Base-by-base conservation (phyloP, 768 basidiomycete genomes). In the Tylopilus subfusipes region DNA sequence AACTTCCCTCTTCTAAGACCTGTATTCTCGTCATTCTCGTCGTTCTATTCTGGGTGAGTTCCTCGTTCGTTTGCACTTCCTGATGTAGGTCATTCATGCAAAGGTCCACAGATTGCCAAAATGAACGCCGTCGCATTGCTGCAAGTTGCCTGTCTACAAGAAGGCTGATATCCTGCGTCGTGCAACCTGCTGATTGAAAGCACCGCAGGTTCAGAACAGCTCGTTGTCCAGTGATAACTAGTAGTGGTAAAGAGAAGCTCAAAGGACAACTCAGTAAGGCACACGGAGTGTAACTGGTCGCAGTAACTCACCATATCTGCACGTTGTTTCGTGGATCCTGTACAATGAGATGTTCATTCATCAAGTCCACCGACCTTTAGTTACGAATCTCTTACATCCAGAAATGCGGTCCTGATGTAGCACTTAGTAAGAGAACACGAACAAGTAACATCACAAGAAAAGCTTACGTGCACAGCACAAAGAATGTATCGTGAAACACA, bases 161-260 rank as follows among this genome's bases (percentile, higher is more conserved):
- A 24, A 6, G 42, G n/a, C 27, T 33, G 30, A 55, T 40, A 4
- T 55, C 42, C 21, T 18, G 12, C 7, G 54, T 55, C 10, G 43
- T 12, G 27, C 38, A 55, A 8, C 16, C 10, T 13, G 4, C 11
- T 5, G 48, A 18, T 19, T 19, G 48, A n/a, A 38, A 46, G 5
- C 42, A n/a, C 18, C 56, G 53, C 4, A 64, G 38, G 38, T 42
- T 47, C 2, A 29, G 29, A 8, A 45, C 18, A 5, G n/a, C 44
- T 5, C 63, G 63, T 42, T 64, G 63, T 14, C 63, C 63, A 4
- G 36, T 19, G 8, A 65, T 29, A 12, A 42, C 25, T n/a, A 64
- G 53, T 1, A 66, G 5, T 4, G 63, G 63, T n/a, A 45, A 46
- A 36, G 13, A 3, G 44, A 43, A 19, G 31, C 63, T 53, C n/a